Base-by-base conservation (phyloP, 164 flowering plant genomes). In the Dillenia turbinata region DNA sequence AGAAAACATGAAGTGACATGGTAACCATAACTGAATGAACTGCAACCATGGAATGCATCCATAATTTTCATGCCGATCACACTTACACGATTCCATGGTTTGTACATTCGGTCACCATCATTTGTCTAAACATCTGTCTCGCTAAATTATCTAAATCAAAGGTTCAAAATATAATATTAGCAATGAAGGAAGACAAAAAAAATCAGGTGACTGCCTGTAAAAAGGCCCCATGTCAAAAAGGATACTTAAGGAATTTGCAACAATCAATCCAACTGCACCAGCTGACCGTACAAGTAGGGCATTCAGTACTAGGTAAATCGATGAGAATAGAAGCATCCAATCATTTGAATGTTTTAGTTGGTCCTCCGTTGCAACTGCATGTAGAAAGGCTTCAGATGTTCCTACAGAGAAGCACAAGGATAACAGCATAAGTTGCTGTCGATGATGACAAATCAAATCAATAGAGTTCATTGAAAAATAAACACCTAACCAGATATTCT, bases 351-450 rank as follows among this genome's bases (percentile, higher is more conserved):
- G 81, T 70, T 80, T 84, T 53, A 95, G 83, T 73, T 91, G 85
- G 57, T 69, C 67, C 79, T 95, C 87, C 2, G 75, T 73, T 24
- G 96, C 99, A 69, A 89, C 91, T 12, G 99, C 96, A 75, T 92
- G 96, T 52, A 95, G 77, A 81, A 95, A 92, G 69, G 97, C 97
- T 78, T 95, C 99, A 48, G 99, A 86, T 66, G 99, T 95, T 57
- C 99, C 99, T 94, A 85, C 57, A 54, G 26, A 24, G 64, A 79
- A 61, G 52, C 47, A 52, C 49, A 22, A 52, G 33, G 54, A 1
- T 12, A n/a, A 43, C 19, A 52, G 47, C 55, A 61, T 17, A 22
- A 19, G 62, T 16, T 24, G 26, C 26, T 24, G 26, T 24, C 26
- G 26, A 3, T 24, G 26, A 24, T 24, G 26, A 24, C n/a, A 24